Evolutionary conservation across 2,329 filamentous ascomycete genomes (phyloP), one percentile per base, ranked within the genome.

Genomic region (Purpureocillium lavendulum): DNA sequence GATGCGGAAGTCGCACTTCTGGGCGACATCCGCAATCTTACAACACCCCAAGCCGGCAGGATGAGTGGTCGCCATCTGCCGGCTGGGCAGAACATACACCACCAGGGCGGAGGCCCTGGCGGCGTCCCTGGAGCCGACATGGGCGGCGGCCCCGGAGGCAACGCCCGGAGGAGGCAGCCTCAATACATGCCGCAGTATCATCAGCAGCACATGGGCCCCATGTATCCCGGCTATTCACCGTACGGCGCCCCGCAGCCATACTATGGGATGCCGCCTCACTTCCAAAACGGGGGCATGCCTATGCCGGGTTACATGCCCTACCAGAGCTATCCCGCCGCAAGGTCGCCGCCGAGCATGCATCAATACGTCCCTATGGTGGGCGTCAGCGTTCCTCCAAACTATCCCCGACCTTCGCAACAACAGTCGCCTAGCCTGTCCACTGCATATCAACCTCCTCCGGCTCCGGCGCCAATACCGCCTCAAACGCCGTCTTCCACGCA

Each of bases 31-130:
- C 56, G 50, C 51, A 48, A 49, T 49, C 48, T 48, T 48, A 50
- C 54, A 46, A 53, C 49, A 50, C 61, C 75, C 74, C 72, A 76
- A 66, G 75, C 75, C 77, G 79, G 77, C 76, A 85, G 74, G 80
- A 87, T 87, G 82, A 83, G 80, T 69, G 70, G 70, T 66, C 74
- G 71, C 74, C 79, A 82, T 82, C 78, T 83, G 79, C 78, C 80
- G 77, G 79, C 79, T 77, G 82, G 82, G 73, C 78, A 80, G 66
- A 71, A 71, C 61, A 71, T 76, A 66, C 71, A 67, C 55, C 38
- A 35, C 34, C 26, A 38, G 26, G 31, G 15, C 29, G 67, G 66
- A 57, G 62, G 57, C 48, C 53, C 51, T 44, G 55, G 52, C 44
- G 56, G 53, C 46, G 55, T 56, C 45, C 45, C 49, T 38, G 58